Percentiles rank a stretch among this genome's conserved stretches.
phyloP scores from a whole-genome alignment of 192 early-diverging fungal genomes.

The Linderina pennispora region DNA sequence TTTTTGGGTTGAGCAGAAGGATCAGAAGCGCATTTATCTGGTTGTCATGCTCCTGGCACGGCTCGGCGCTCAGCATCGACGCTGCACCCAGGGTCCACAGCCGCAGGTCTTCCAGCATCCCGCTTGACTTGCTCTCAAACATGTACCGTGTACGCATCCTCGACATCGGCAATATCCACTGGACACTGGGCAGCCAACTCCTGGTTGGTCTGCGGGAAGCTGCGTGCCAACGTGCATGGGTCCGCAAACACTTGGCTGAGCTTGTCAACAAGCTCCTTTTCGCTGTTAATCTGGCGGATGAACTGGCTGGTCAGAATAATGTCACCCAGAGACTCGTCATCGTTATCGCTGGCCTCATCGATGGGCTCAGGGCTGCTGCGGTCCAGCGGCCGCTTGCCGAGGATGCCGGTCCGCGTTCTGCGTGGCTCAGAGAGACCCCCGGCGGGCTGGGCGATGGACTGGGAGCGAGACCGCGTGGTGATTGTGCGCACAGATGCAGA shows the following conservation, averaged over 20 bases:
- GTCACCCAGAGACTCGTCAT: background rate
- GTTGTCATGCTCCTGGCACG: slow-evolving; percentile 39
- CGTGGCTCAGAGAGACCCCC: background rate
- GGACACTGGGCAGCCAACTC: slow-evolving; percentile 25
- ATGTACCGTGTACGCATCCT: slow-evolving; percentile 20
- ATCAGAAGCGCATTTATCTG: slow-evolving; percentile 40
- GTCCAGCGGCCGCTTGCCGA: background rate
- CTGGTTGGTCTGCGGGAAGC: slow-evolving; percentile 33
- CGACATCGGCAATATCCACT: slow-evolving; percentile 34
- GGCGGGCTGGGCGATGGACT: slow-evolving; percentile 18
- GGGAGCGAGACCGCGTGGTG: slow-evolving; percentile 38
- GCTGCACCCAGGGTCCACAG: slow-evolving; percentile 18
- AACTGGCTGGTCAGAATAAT: slow-evolving; percentile 17
- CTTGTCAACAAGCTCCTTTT: slow-evolving; percentile 22
- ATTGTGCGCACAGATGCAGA: slow-evolving; percentile 16
- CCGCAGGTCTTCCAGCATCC: slow-evolving; percentile 20
- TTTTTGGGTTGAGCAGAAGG: slow-evolving; percentile 30
- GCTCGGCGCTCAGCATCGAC: slow-evolving; percentile 27
- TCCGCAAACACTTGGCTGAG: slow-evolving; percentile 31
- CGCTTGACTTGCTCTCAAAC: slow-evolving; percentile 2
- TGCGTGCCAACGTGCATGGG: slow-evolving; percentile 39
- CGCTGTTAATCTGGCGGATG: slow-evolving; percentile 12
- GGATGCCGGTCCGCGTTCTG: background rate
- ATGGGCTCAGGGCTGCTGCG: background rate
- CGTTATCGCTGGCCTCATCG: background rate